phyloP scores from a whole-genome alignment of 129 eudicot genomes.

The Sambucus nigra region DNA sequence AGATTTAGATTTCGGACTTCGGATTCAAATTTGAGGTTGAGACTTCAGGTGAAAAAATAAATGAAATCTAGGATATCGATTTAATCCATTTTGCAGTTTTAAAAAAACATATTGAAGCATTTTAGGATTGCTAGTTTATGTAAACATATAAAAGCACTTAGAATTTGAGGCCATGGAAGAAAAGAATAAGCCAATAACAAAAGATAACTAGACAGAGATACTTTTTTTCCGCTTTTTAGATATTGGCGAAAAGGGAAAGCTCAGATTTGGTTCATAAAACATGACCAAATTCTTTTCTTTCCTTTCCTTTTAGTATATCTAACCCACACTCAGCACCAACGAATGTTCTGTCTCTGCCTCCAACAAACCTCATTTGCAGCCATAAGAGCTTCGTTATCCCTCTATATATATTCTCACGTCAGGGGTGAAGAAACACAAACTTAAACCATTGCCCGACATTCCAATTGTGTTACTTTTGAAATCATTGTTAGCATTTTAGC shows the following conservation, averaged over 20 bases:
- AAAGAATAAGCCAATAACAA: not conserved
- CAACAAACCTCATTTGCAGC: slow-evolving; percentile 16
- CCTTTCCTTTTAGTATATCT: not conserved
- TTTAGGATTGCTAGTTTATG: too few species aligned
- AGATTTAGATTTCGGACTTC: too few species aligned
- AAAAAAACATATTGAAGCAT: too few species aligned
- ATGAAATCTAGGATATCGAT: too few species aligned
- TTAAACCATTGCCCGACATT: not conserved
- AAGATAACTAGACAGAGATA: not conserved
- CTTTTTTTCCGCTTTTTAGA: not conserved
- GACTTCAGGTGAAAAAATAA: too few species aligned
- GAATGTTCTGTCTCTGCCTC: slow-evolving; percentile 19
- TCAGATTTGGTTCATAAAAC: not conserved
- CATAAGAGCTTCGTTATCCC: slow-evolving; percentile 16
- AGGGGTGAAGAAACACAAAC: not conserved
- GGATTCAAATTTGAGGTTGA: too few species aligned
- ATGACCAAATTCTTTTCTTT: not conserved
- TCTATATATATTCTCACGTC: slow-evolving; percentile 17
- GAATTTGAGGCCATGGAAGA: not conserved
- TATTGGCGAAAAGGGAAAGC: not conserved
- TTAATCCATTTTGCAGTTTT: too few species aligned
- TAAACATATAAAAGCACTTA: too few species aligned
- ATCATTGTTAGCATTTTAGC: not conserved
- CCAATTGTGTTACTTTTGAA: not conserved
- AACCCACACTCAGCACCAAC: not conserved